Percentiles rank a stretch among this genome's conserved stretches.
Evolutionary conservation across 345 rosid genomes (phyloP).

Genomic region (Aethionema arabicum): DNA sequence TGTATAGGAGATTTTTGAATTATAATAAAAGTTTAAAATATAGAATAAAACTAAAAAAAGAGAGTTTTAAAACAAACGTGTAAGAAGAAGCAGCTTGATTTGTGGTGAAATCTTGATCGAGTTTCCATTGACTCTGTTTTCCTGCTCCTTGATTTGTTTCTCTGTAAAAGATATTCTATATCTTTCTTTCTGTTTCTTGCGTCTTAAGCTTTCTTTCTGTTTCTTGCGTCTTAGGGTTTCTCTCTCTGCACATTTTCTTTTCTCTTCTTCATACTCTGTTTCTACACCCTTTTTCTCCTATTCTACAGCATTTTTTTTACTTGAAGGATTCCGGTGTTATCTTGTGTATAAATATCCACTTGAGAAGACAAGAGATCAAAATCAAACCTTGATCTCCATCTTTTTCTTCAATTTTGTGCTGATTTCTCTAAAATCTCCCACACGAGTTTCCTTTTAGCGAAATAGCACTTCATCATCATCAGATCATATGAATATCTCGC

Average conservation of each 20-base stretch:
- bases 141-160: constrained; percentile 47
- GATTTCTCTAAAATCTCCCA: constrained; percentile 54
- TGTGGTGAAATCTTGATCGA: constrained; percentile 42
- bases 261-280: too few relatives aligned
- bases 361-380: constrained; percentile 30
- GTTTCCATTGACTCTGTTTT: constrained; percentile 48
- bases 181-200: constrained; percentile 20
- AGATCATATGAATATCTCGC: constrained; percentile 31
- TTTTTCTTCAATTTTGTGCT: constrained; percentile 44
- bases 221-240: too few relatives aligned
- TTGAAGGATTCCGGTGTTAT: constrained; percentile 32
- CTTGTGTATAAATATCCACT: background rate
- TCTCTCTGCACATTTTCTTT: too few relatives aligned
- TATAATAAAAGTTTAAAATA: background rate
- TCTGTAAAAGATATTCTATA: constrained; percentile 30
- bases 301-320: too few relatives aligned
- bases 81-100: constrained; percentile 40
- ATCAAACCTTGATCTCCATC: constrained; percentile 45
- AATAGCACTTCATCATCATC: constrained; percentile 62
- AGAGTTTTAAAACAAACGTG: constrained; percentile 36
- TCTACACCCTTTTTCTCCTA: too few relatives aligned
- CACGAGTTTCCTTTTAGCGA: constrained; percentile 53
- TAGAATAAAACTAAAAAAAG: background rate
- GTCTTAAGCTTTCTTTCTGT: too few relatives aligned
- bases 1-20: constrained; percentile 22